Percentiles rank a stretch among this genome's conserved stretches.
These are phyloP conservation scores for Cladosporium sp. DNA, from an alignment of 2,329 filamentous ascomycete species.

Conservation along the genomic window DNA sequence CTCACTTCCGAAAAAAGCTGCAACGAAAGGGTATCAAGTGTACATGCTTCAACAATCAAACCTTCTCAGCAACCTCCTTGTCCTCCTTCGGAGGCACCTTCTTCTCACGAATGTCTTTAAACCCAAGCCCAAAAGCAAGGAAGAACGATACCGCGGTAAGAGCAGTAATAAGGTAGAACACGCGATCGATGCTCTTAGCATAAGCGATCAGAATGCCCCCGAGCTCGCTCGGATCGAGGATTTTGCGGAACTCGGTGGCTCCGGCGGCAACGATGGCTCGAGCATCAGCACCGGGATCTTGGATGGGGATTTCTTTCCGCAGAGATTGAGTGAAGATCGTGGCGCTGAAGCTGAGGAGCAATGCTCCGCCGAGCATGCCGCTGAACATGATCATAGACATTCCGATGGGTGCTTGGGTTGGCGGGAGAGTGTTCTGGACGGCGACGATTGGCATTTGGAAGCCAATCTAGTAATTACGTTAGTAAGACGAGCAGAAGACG, in stretches of 20 bases:
- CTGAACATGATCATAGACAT: slow-evolving; percentile 36
- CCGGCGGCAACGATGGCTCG: slow-evolving; percentile 45
- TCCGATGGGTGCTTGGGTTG: slow-evolving; percentile 30
- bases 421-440: slow-evolving; percentile 30
- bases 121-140: slow-evolving; percentile 48
- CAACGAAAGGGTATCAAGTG: neutral
- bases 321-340: slow-evolving; percentile 41
- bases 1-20: too few species aligned
- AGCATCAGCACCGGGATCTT: slow-evolving; percentile 36
- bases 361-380: slow-evolving; percentile 34
- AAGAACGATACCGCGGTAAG: slow-evolving; percentile 34
- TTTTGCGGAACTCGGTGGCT: slow-evolving; percentile 41
- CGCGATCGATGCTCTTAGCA: slow-evolving; percentile 38
- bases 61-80: neutral
- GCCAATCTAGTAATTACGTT: neutral
- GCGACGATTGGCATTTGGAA: slow-evolving; percentile 30
- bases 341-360: slow-evolving; percentile 35
- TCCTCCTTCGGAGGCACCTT: slow-evolving; percentile 9
- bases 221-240: slow-evolving; percentile 37
- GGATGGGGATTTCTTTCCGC: slow-evolving; percentile 31
- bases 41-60: neutral
- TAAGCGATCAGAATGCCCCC: slow-evolving; percentile 45
- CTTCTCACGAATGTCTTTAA: slow-evolving; percentile 44
- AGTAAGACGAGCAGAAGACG: neutral
- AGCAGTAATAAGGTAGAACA: slow-evolving; percentile 45